Evolutionary conservation across 2,329 filamentous ascomycete genomes (phyloP).

Genomic region (Samsoniella hepiali): DNA sequence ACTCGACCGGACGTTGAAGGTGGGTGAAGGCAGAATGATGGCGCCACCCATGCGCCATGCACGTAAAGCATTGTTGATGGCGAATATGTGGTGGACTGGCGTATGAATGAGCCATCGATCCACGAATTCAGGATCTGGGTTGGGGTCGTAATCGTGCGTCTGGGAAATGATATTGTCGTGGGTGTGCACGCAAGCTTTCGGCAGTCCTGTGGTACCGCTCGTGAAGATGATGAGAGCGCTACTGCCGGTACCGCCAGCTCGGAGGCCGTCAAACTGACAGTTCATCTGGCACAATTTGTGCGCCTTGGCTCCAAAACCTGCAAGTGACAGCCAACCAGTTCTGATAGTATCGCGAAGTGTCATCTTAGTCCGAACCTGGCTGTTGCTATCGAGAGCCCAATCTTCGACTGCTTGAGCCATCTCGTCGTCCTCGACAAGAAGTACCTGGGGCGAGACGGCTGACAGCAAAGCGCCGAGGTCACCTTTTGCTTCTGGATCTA

Average conservation of each 20-base stretch:
- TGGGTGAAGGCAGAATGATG: conserved; percentile 35
- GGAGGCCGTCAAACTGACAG: conserved; percentile 8
- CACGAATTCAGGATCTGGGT: conserved; percentile 27
- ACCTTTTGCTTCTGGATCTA: conserved; percentile 30
- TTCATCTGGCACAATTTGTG: background rate
- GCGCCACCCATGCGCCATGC: conserved; percentile 35
- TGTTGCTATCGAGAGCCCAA: background rate
- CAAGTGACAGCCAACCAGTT: background rate
- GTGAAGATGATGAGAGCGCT: conserved; percentile 45
- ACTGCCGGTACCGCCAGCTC: conserved; percentile 17
- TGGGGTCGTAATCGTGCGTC: conserved; percentile 36
- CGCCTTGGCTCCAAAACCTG: background rate
- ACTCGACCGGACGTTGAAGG: conserved; percentile 34
- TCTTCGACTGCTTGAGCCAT: conserved; percentile 23
- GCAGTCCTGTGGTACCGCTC: conserved; percentile 46
- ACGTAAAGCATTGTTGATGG: conserved; percentile 37
- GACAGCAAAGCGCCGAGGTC: conserved; percentile 27
- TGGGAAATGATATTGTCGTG: conserved; percentile 39
- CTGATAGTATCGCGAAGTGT: background rate
- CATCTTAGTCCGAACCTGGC: conserved; percentile 14
- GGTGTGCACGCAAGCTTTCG: conserved; percentile 45
- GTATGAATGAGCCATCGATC: conserved; percentile 39
- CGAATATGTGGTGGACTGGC: conserved; percentile 38
- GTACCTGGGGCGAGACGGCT: conserved; percentile 27
- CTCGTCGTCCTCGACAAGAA: conserved; percentile 33